Conservation (phyloP, 768 basidiomycete genomes). For the Galerina sulciceps region DNA sequence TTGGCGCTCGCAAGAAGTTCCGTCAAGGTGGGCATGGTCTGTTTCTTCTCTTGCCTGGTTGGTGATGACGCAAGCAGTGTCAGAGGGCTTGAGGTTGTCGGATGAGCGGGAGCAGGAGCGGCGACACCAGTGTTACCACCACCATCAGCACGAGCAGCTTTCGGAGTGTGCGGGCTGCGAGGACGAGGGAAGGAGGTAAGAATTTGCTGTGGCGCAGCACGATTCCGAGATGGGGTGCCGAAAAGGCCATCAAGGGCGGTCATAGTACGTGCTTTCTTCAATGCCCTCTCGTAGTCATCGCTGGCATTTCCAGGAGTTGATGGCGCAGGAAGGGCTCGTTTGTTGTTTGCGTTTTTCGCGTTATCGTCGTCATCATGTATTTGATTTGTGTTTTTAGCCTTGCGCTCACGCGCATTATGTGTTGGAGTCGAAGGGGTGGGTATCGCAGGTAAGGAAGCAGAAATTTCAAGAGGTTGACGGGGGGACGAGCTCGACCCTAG, state of each 20-base stretch:
- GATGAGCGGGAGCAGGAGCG: slow-evolving; percentile 1
- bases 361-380: neutral
- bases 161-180: neutral
- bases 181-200: neutral
- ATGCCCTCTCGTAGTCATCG: slow-evolving; percentile 2
- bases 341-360: slow-evolving; percentile 22
- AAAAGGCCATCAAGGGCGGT: neutral
- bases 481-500: neutral
- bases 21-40: slow-evolving; percentile 39
- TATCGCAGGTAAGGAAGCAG: slow-evolving; percentile 21
- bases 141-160: neutral
- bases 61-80: slow-evolving; percentile 1
- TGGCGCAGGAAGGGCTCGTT: slow-evolving; percentile 12
- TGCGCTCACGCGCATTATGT: neutral
- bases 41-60: slow-evolving; percentile 12
- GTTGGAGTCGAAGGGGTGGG: slow-evolving; percentile 15
- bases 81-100: slow-evolving; percentile 10
- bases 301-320: slow-evolving; percentile 1
- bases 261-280: slow-evolving; percentile 21
- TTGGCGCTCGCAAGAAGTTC: slow-evolving; percentile 50
- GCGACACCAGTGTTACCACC: neutral
- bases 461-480: slow-evolving; percentile 3
- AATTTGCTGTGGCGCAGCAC: neutral
- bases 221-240: neutral
- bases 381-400: neutral